Evolutionary conservation across 371 early-diverging fungal species (phyloP), one percentile per base, ranked within the genome.

Genomic region (Lichtheimia ornata): DNA sequence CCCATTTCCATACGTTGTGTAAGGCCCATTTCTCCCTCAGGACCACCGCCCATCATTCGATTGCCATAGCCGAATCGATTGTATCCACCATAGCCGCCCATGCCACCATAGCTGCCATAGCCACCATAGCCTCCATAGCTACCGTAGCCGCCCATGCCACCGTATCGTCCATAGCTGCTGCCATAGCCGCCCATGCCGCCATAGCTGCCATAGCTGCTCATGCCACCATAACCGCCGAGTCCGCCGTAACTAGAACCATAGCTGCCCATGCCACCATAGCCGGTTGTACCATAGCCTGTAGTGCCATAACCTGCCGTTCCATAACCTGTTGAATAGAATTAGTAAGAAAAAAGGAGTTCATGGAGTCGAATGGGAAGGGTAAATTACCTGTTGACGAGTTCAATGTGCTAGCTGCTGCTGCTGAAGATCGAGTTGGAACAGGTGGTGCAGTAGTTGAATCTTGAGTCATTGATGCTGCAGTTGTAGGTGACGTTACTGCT

Each of bases 1-100:
- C 90, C 92, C 50, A 91, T 88, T 68, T 94, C 96, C 83, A 95
- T 89, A 40, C 88, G 88, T 53, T 90, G 91, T 18, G 93, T 86
- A 9, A 93, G 67, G 18, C 91, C 77, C 67, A 88, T 73, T 5
- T 91, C 89, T 22, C 84, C 74, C 12, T 62, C 69, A 35, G 71
- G 68, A 13, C 67, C 67, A 22, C 22, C 22, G 22, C 22, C 35
- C 35, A 35, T 35, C 53, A 58, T 59, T 6, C 42, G 55, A 18
- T 71, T 67, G 27, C 84, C 85, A 40, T 79, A 75, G 71, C 3
- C 68, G 56, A 71, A 64, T 22, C 79, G 69, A 28, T 61, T 69
- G 56, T 83, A 82, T 5, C 67, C 53, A 20, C 78, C 79, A 47
- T 79, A 73, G 14, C 69, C 59, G 20, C 74, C 73, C 49, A 80